Conservation (phyloP, 805 yeast species). For the Kuraishia floccosa region DNA sequence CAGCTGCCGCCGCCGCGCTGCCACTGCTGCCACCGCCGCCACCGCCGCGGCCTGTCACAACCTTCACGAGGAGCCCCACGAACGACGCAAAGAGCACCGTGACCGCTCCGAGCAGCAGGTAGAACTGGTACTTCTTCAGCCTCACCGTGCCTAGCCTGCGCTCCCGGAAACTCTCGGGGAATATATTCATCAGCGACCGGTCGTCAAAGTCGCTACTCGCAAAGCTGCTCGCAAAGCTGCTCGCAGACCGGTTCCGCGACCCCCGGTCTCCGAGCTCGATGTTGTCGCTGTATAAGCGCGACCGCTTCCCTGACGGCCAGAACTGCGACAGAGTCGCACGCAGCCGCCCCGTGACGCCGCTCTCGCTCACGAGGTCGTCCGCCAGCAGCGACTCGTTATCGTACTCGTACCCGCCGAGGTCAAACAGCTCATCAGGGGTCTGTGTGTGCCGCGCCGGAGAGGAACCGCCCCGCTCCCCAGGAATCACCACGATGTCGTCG, state of each 20-base stretch:
- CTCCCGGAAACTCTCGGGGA: too few species aligned
- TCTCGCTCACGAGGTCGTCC: constrained; percentile 4
- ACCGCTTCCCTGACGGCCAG: neutral
- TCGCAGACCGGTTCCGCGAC: too few species aligned
- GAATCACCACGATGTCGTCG: constrained; percentile 14
- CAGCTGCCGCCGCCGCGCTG: neutral
- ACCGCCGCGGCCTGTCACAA: neutral
- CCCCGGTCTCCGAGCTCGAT: constrained; percentile 17
- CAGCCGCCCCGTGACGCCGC: constrained; percentile 6
- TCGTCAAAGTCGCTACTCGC: constrained; percentile 7
- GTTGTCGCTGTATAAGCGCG: constrained; percentile 8
- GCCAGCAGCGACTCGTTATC: constrained; percentile 1
- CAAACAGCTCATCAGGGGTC: too few species aligned
- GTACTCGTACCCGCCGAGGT: neutral
- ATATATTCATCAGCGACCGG: constrained; percentile 2
- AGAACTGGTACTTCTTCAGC: constrained; percentile 4
- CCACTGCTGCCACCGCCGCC: neutral
- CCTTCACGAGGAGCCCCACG: constrained; percentile 3
- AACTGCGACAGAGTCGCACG: constrained; percentile 1
- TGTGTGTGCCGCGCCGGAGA: too few species aligned
- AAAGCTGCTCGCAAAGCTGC: constrained; percentile 10
- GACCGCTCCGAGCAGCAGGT: constrained; percentile 3
- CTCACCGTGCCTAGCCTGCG: constrained; percentile 4
- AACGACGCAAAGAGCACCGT: constrained; percentile 4
- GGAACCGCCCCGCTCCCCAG: too few species aligned